A percentile compares a stretch with the other conserved stretches of the same genome.
These are phyloP conservation scores for Trematosphaeria pertusa DNA, from an alignment of 2,329 filamentous ascomycete species.

Conservation along the genomic window DNA sequence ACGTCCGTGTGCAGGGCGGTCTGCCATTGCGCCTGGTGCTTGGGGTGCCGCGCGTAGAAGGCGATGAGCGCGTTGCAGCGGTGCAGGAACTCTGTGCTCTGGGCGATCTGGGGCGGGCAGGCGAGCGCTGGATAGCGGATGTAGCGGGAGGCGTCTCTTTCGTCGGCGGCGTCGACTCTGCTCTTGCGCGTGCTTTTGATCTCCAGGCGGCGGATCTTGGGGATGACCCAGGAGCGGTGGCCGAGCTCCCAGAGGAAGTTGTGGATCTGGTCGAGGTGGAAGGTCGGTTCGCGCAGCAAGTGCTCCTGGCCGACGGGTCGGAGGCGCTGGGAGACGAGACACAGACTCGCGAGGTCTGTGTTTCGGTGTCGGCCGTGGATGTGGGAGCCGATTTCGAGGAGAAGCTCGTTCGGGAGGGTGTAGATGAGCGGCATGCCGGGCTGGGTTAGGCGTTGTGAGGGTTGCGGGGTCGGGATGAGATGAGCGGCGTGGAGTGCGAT, in stretches of 20 bases:
- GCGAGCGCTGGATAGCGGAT: too few species aligned
- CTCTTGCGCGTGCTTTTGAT: too few species aligned
- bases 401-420: conserved; percentile 22
- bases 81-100: neutral
- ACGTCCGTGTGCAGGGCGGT: conserved; percentile 10
- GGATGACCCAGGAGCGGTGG: conserved; percentile 7
- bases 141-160: too few species aligned
- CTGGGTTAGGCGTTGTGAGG: neutral
- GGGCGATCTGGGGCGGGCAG: too few species aligned
- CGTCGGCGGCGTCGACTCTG: too few species aligned
- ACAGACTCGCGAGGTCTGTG: conserved; percentile 16
- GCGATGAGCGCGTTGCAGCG: conserved; percentile 9
- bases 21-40: conserved; percentile 5
- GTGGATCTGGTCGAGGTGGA: conserved; percentile 24
- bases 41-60: neutral
- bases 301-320: conserved; percentile 23
- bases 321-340: conserved; percentile 20
- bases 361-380: conserved; percentile 15
- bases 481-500: too few species aligned
- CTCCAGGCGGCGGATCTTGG: conserved; percentile 18
- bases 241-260: conserved; percentile 19
- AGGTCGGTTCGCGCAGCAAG: conserved; percentile 19
- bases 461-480: neutral
- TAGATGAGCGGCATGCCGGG: conserved; percentile 2
- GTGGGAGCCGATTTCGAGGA: conserved; percentile 17